Conservation (phyloP, 139 green algal genomes). For the Haematococcus lacustris region DNA sequence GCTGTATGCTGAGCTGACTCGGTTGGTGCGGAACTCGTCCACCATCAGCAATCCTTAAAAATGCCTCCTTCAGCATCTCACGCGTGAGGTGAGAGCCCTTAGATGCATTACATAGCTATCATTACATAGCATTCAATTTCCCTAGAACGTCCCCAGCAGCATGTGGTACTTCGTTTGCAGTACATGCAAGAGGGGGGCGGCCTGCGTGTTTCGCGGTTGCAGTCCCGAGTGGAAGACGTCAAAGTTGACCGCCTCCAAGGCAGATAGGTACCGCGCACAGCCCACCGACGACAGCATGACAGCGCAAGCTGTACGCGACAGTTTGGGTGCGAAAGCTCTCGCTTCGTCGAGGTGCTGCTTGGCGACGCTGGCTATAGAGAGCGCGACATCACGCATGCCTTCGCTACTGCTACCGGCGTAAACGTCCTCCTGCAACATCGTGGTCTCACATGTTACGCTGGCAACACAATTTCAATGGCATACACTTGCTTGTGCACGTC, state of each 20-base stretch:
- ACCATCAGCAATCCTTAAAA: no score
- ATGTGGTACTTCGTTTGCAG: constrained; percentile 55
- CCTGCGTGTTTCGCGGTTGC: constrained; percentile 15
- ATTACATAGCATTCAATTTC: no score
- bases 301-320: constrained; percentile 10
- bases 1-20: no score
- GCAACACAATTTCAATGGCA: no score
- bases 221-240: constrained; percentile 51
- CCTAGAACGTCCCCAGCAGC: constrained; percentile 23
- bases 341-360: constrained; percentile 66
- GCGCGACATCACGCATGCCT: constrained; percentile 46
- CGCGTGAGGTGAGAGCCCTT: no score
- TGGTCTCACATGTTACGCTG: not conserved
- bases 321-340: constrained; percentile 17
- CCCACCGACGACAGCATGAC: constrained; percentile 52
- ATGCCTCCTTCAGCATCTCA: no score
- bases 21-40: no score
- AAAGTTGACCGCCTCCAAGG: constrained; percentile 55
- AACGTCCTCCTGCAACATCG: constrained; percentile 36
- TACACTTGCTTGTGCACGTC: no score
- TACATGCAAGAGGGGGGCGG: constrained; percentile 46
- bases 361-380: constrained; percentile 45
- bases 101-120: no score
- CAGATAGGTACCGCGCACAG: constrained; percentile 46
- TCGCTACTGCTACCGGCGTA: constrained; percentile 28